phyloP scores from a whole-genome alignment of 169 alveolate genomes.

The Plasmodium ovale region DNA sequence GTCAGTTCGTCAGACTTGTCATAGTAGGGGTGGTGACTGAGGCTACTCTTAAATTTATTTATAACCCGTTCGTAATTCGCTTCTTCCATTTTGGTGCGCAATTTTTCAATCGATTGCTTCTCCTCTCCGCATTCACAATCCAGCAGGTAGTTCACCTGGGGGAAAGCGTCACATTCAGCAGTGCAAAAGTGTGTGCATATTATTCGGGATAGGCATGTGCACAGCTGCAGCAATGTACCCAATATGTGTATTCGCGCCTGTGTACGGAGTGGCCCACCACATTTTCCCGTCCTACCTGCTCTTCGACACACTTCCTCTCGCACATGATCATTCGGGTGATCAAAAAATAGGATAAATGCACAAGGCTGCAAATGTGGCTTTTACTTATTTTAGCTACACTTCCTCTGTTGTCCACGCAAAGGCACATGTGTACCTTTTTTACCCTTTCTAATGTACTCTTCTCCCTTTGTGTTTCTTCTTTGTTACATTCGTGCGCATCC shows the following conservation, averaged over 20 bases:
- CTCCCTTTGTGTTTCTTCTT: neutral
- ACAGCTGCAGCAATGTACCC: neutral
- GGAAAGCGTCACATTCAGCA: no score
- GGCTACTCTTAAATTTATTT: constrained; percentile 37
- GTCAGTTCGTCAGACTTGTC: constrained; percentile 26
- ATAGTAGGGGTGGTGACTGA: constrained; percentile 21
- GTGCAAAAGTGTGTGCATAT: no score
- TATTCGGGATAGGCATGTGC: no score
- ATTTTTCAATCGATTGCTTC: constrained; percentile 9
- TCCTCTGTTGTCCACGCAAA: constrained; percentile 66
- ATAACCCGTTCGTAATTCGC: constrained; percentile 8
- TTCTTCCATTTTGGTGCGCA: constrained; percentile 13
- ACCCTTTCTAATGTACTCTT: neutral
- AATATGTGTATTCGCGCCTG: neutral
- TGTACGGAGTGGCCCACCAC: neutral
- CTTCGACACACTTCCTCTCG: constrained; percentile 32
- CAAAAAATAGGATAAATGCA: constrained; percentile 29
- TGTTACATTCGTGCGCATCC: neutral
- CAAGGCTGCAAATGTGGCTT: constrained; percentile 2
- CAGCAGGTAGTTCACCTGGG: constrained; percentile 54
- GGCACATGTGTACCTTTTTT: constrained; percentile 40
- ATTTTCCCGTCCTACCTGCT: constrained; percentile 25
- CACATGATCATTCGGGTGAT: constrained; percentile 47
- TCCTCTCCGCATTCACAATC: constrained; percentile 41
- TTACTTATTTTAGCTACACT: constrained; percentile 41